These are phyloP conservation scores for Cadophora sp. DNA, from an alignment of 2,329 filamentous ascomycete species.

Conservation along the genomic window DNA sequence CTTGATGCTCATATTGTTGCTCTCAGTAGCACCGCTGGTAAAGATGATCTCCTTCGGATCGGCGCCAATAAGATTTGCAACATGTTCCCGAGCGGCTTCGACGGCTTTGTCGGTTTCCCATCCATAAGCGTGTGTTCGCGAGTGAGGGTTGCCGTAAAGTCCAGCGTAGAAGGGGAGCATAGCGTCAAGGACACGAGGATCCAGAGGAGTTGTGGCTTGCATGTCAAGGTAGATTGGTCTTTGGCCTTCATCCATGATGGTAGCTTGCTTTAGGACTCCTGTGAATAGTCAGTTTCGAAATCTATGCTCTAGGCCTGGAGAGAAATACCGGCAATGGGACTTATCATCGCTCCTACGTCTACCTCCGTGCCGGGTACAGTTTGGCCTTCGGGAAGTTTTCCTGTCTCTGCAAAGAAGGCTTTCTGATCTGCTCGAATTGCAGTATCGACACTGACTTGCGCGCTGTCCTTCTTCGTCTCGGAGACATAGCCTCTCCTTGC, in stretches of 20 bases:
- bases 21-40: constrained; percentile 96
- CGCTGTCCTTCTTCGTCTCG: constrained; percentile 78
- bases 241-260: constrained; percentile 89
- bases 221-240: constrained; percentile 98
- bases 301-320: constrained; percentile 20
- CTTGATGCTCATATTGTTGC: constrained; percentile 99
- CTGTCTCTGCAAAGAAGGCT: constrained; percentile 67
- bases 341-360: constrained; percentile 68
- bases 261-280: constrained; percentile 88
- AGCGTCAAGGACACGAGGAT: constrained; percentile 91
- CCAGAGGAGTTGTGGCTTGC: constrained; percentile 95
- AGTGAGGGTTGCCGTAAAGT: constrained; percentile 96
- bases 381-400: constrained; percentile 42
- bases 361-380: constrained; percentile 39
- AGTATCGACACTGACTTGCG: constrained; percentile 82
- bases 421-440: constrained; percentile 88
- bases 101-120: constrained; percentile 98
- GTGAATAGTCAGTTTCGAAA: constrained; percentile 27
- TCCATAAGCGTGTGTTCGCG: constrained; percentile 94
- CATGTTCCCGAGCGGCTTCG: constrained; percentile 82
- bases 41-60: constrained; percentile 99
- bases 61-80: constrained; percentile 88
- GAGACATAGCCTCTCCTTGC: constrained; percentile 77
- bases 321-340: constrained; percentile 73
- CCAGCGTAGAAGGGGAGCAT: constrained; percentile 97